phyloP scores from a whole-genome alignment of 1,284 basidiomycete species.

The Tausonia pullulans region DNA sequence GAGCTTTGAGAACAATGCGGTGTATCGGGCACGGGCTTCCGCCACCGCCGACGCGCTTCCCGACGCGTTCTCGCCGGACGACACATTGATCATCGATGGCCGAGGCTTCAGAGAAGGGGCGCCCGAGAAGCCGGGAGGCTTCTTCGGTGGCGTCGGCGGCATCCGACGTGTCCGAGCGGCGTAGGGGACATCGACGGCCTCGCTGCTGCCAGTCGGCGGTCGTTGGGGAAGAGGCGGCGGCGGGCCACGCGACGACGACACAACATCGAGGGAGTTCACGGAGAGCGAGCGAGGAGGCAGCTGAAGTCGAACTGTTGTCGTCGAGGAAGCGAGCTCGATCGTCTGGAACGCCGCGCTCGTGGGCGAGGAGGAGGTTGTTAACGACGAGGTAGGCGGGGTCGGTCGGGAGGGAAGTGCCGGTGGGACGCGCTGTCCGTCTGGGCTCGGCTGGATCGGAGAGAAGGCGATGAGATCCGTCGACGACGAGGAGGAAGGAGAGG shows the following conservation, averaged over 20 bases:
- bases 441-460: not conserved
- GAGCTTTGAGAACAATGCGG: not conserved
- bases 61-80: not conserved
- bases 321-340: not conserved
- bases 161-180: not conserved
- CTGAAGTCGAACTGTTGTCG: not conserved
- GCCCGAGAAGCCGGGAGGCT: not conserved
- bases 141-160: not conserved
- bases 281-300: too few relatives aligned
- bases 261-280: too few relatives aligned
- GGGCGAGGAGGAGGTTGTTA: not conserved
- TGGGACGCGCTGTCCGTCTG: not conserved
- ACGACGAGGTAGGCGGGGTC: not conserved
- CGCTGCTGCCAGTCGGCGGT: not conserved
- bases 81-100: not conserved
- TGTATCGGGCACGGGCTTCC: not conserved
- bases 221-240: not conserved
- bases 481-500: not conserved
- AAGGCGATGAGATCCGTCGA: not conserved
- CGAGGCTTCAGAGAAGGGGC: not conserved
- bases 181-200: not conserved
- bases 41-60: not conserved
- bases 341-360: conserved; percentile 2
- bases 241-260: not conserved
- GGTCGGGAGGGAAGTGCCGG: not conserved